phyloP scores from a whole-genome alignment of 129 eudicot genomes.

The carrot (Daucus carota) region DNA sequence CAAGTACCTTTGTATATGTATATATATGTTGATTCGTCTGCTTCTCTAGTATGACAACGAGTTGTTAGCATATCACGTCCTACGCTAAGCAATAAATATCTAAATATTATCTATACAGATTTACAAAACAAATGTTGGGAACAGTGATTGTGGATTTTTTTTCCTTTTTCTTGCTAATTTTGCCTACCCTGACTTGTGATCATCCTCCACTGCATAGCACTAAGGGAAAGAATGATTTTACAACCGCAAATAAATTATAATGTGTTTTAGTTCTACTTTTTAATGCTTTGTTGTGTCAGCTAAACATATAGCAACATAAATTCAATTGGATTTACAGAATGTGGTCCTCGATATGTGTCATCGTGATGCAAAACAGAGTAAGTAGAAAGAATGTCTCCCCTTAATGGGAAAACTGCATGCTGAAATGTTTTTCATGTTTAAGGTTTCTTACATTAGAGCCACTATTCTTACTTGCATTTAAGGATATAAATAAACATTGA shows the following conservation, averaged over 20 bases:
- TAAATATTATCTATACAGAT: too few species aligned
- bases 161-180: too few species aligned
- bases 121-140: too few species aligned
- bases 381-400: neutral
- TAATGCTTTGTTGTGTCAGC: neutral
- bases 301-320: neutral
- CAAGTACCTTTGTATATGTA: neutral
- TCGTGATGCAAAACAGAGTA: neutral
- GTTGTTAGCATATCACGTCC: too few species aligned
- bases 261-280: neutral
- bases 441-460: neutral
- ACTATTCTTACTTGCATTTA: neutral
- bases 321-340: neutral
- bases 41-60: too few species aligned
- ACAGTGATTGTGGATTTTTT: too few species aligned
- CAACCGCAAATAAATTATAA: neutral
- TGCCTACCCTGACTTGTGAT: neutral
- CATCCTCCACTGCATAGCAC: neutral
- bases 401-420: neutral
- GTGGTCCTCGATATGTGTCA: neutral
- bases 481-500: neutral
- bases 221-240: neutral
- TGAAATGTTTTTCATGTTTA: neutral
- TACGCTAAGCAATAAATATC: too few species aligned
- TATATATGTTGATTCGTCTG: neutral